Percentiles rank a stretch among this genome's conserved stretches.
Conservation (phyloP, 345 rosid species). For the Citrus unshiu region DNA sequence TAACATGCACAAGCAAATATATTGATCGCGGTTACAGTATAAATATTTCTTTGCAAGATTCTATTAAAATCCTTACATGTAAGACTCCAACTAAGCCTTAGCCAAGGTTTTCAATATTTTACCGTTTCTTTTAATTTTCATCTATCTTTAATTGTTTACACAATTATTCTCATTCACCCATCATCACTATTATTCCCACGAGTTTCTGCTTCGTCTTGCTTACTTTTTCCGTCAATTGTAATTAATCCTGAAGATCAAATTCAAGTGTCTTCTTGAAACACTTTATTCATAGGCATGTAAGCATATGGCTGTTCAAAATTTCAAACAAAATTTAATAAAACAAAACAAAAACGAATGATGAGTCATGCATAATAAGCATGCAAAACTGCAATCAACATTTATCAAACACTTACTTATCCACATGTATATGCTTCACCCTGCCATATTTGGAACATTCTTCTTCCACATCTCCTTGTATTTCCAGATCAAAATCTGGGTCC, state of each 20-base stretch:
- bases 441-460: slow-evolving; percentile 88
- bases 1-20: background rate
- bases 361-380: background rate
- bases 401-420: slow-evolving; percentile 67
- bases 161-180: background rate
- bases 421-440: slow-evolving; percentile 66
- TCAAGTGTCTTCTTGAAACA: background rate
- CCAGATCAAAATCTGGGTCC: slow-evolving; percentile 76
- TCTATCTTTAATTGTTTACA: background rate
- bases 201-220: background rate
- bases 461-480: slow-evolving; percentile 77
- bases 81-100: background rate
- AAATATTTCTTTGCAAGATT: background rate
- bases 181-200: background rate
- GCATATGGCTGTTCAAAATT: background rate
- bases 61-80: background rate
- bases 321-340: background rate
- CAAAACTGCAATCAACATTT: background rate
- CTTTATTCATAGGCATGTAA: background rate
- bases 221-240: background rate
- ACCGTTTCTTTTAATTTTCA: background rate
- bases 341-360: background rate
- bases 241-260: background rate
- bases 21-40: background rate
- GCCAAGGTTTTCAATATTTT: background rate